These are phyloP conservation scores for Monilinia polystroma DNA, from an alignment of 2,329 filamentous ascomycete species.

Conservation along the genomic window DNA sequence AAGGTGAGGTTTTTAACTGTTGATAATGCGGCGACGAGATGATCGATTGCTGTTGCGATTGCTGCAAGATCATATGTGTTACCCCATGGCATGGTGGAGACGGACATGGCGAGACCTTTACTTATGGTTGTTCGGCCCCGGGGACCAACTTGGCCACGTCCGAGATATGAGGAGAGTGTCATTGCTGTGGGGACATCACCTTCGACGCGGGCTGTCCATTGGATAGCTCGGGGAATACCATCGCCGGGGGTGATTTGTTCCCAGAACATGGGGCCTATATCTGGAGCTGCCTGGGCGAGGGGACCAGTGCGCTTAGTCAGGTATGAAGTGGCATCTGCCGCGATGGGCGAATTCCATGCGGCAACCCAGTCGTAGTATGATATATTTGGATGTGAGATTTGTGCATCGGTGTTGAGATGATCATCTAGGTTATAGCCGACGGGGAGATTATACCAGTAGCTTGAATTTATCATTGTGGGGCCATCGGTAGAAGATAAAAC, in stretches of 20 bases:
- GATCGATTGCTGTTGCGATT: conserved; percentile 64
- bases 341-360: conserved; percentile 53
- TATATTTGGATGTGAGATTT: conserved; percentile 51
- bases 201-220: conserved; percentile 66
- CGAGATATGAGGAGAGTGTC: conserved; percentile 59
- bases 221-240: conserved; percentile 60
- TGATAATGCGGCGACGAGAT: conserved; percentile 54
- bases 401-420: conserved; percentile 56
- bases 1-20: conserved; percentile 56
- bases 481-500: conserved; percentile 52
- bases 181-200: conserved; percentile 39
- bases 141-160: conserved; percentile 57
- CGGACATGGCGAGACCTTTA: conserved; percentile 55
- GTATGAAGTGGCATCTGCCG: conserved; percentile 46
- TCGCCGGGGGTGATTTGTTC: conserved; percentile 58
- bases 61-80: conserved; percentile 58
- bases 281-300: conserved; percentile 62
- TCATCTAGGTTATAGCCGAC: conserved; percentile 61
- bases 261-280: conserved; percentile 63
- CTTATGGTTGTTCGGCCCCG: conserved; percentile 62
- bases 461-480: conserved; percentile 50
- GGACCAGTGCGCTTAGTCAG: conserved; percentile 56
- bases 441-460: conserved; percentile 57
- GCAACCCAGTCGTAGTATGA: conserved; percentile 65
- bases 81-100: conserved; percentile 53